Percentiles rank a stretch among this genome's conserved stretches.
phyloP scores from a whole-genome alignment of 2,329 filamentous ascomycete genomes.

The Epichloe festucae region DNA sequence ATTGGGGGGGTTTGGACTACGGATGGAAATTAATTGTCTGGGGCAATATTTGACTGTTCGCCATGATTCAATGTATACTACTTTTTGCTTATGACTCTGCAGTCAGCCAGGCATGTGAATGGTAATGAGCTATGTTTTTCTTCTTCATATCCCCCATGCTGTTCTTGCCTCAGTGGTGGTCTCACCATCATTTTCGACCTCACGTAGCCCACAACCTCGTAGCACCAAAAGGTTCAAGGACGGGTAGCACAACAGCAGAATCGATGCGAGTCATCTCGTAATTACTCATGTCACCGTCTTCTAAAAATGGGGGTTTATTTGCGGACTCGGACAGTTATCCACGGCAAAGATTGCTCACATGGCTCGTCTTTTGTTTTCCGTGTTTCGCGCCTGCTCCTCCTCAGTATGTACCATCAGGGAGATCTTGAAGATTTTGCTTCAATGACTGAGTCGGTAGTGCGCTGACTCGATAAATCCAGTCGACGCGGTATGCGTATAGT shows the following conservation, averaged over 20 bases:
- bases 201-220: background rate
- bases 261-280: constrained; percentile 5
- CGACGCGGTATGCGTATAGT: no score
- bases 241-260: constrained; percentile 1
- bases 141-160: background rate
- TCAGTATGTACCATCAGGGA: no score
- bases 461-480: no score
- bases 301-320: background rate
- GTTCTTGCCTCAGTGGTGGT: background rate
- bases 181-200: constrained; percentile 17
- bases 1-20: background rate
- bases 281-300: background rate
- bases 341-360: background rate
- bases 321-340: background rate
- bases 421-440: no score
- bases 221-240: constrained; percentile 1
- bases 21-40: background rate
- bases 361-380: background rate
- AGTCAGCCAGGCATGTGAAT: background rate
- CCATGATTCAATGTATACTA: background rate
- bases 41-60: background rate
- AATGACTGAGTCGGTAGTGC: no score
- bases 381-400: background rate
- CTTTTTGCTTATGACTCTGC: background rate
- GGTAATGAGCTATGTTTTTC: background rate